Percentiles rank a stretch among this genome's conserved stretches.
Conservation (phyloP, 2,329 filamentous ascomycete genomes). For the Calonectria pseudoreteaudii region DNA sequence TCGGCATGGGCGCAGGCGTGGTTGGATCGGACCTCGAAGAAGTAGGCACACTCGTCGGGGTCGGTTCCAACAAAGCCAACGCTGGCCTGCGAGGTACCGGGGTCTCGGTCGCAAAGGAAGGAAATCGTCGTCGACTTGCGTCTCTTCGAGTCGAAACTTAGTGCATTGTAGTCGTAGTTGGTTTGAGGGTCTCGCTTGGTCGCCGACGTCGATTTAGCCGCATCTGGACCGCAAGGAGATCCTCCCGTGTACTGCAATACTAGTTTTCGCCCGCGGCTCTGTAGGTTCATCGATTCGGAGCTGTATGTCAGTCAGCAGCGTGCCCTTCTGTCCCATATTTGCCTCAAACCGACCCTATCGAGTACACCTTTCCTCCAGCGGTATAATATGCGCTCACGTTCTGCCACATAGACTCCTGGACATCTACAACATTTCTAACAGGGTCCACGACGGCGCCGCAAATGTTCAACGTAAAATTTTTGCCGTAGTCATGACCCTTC, state of each 20-base stretch:
- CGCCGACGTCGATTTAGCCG: conserved; percentile 48
- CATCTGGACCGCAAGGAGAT: conserved; percentile 74
- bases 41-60: conserved; percentile 92
- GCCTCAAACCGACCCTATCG: conserved; percentile 72
- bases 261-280: conserved; percentile 77
- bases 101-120: conserved; percentile 91
- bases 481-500: conserved; percentile 80
- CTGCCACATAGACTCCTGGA: conserved; percentile 71
- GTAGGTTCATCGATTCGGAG: conserved; percentile 63
- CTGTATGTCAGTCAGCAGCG: conserved; percentile 37
- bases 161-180: conserved; percentile 43
- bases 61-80: conserved; percentile 87
- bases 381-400: conserved; percentile 86
- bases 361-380: conserved; percentile 73
- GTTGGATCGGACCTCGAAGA: conserved; percentile 90
- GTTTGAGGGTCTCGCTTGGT: conserved; percentile 45
- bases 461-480: conserved; percentile 87
- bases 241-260: conserved; percentile 82
- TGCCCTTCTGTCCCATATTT: conserved; percentile 8
- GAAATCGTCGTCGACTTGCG: conserved; percentile 89
- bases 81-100: conserved; percentile 73
- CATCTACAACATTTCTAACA: conserved; percentile 71
- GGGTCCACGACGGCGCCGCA: conserved; percentile 80
- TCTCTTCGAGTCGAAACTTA: conserved; percentile 46
- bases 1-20: conserved; percentile 80